These are phyloP conservation scores for Eremomyces bilateralis DNA, from an alignment of 495 filamentous ascomycete genomes.

Conservation along the genomic window DNA sequence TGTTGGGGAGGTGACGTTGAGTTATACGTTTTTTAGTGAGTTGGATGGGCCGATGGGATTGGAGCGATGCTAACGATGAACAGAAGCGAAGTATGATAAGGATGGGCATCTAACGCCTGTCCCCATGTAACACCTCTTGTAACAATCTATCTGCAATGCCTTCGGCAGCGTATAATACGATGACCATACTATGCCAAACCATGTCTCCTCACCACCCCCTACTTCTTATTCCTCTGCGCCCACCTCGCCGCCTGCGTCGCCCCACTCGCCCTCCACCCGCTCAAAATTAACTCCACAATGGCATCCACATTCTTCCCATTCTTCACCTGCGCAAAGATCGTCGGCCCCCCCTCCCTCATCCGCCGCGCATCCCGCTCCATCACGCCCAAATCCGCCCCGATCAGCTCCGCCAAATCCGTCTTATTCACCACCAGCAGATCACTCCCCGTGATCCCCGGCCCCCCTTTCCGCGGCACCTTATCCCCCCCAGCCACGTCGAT, in stretches of 20 bases:
- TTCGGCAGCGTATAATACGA: too few species aligned
- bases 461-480: conserved; percentile 89
- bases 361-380: conserved; percentile 91
- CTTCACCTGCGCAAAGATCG: conserved; percentile 95
- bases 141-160: too few species aligned
- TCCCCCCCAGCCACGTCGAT: conserved; percentile 96
- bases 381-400: conserved; percentile 75
- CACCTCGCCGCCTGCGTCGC: conserved; percentile 41
- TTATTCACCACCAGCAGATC: conserved; percentile 91
- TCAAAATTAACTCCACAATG: conserved; percentile 73
- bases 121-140: too few species aligned
- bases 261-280: conserved; percentile 78
- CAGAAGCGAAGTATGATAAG: conserved; percentile 22
- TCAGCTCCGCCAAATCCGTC: conserved; percentile 76
- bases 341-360: conserved; percentile 86
- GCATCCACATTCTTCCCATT: conserved; percentile 61
- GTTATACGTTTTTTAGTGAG: conserved; percentile 98
- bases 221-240: too few species aligned
- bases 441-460: conserved; percentile 87
- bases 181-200: too few species aligned
- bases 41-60: conserved; percentile 3
- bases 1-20: conserved; percentile 84
- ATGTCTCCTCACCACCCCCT: too few species aligned
- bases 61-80: neutral
- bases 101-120: conserved; percentile 21